Conservation (phyloP, 768 basidiomycete species). For the Tephrocybe sp. region DNA sequence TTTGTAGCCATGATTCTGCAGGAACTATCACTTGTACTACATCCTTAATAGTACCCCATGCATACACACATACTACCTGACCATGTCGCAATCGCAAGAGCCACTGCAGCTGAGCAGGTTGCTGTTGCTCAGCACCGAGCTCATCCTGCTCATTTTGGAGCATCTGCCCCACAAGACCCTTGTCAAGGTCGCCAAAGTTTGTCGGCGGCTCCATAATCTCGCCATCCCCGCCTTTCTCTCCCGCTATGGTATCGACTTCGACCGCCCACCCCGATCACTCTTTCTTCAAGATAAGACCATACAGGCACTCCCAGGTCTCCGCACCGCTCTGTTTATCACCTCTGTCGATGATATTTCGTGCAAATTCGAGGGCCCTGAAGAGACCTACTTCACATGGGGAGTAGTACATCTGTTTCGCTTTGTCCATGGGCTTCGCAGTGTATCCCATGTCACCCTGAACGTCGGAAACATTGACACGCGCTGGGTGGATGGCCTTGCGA, state of each 20-base stretch:
- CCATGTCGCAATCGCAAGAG: conserved; percentile 11
- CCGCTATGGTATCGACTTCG: conserved; percentile 13
- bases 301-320: conserved; percentile 18
- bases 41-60: not conserved
- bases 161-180: conserved; percentile 11
- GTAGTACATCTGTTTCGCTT: conserved; percentile 16
- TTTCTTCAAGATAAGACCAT: conserved; percentile 12
- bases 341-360: conserved; percentile 18
- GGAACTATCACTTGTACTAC: conserved; percentile 1
- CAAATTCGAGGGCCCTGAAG: conserved; percentile 16
- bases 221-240: conserved; percentile 20
- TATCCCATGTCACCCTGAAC: conserved; percentile 16
- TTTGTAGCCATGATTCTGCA: not conserved
- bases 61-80: not conserved
- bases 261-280: conserved; percentile 11
- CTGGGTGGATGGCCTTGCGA: conserved; percentile 18
- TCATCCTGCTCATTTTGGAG: conserved; percentile 17
- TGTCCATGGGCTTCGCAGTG: conserved; percentile 8
- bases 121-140: conserved; percentile 19
- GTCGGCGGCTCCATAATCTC: conserved; percentile 17
- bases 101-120: conserved; percentile 8
- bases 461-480: conserved; percentile 20
- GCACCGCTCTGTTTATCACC: conserved; percentile 14
- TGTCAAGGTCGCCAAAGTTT: conserved; percentile 15
- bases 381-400: conserved; percentile 14